Evolutionary conservation across 176 grass and related monocot species (phyloP).

Genomic region (Raddia distichophylla): DNA sequence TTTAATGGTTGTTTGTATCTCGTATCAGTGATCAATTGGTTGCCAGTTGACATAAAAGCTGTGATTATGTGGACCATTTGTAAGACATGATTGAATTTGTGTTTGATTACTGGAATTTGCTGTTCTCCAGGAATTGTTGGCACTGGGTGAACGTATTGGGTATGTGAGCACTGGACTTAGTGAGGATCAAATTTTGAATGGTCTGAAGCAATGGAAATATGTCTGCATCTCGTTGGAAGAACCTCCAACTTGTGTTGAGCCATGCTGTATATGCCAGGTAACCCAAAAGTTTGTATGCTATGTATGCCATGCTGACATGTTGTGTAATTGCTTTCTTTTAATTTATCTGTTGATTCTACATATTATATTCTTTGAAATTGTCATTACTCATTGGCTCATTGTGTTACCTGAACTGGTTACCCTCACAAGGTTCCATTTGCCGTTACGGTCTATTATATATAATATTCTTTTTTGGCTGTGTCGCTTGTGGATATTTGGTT

Average conservation of each 20-base stretch:
- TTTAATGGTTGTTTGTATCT: neutral
- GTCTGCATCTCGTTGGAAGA: slow-evolving; percentile 43
- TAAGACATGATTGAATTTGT: slow-evolving; percentile 35
- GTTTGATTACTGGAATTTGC: slow-evolving; percentile 16
- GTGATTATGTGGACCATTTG: slow-evolving; percentile 7
- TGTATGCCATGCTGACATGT: neutral
- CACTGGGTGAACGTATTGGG: slow-evolving; percentile 80
- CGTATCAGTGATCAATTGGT: neutral
- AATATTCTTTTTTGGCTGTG: too few relatives aligned
- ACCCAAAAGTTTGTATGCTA: neutral
- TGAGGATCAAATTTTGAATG: slow-evolving; percentile 63
- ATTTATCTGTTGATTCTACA: neutral
- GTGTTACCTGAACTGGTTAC: neutral
- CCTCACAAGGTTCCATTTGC: neutral
- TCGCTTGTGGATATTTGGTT: too few relatives aligned
- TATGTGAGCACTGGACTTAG: slow-evolving; percentile 77
- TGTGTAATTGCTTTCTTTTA: neutral
- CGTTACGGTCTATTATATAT: too few relatives aligned
- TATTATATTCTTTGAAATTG: neutral
- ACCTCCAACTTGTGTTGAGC: slow-evolving; percentile 52
- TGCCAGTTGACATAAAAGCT: neutral
- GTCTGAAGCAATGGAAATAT: slow-evolving; percentile 65
- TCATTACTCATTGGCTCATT: neutral
- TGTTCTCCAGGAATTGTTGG: slow-evolving; percentile 62
- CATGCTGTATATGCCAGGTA: slow-evolving; percentile 89